phyloP scores from a whole-genome alignment of 164 flowering plant genomes.

The Vitis rotundifolia region DNA sequence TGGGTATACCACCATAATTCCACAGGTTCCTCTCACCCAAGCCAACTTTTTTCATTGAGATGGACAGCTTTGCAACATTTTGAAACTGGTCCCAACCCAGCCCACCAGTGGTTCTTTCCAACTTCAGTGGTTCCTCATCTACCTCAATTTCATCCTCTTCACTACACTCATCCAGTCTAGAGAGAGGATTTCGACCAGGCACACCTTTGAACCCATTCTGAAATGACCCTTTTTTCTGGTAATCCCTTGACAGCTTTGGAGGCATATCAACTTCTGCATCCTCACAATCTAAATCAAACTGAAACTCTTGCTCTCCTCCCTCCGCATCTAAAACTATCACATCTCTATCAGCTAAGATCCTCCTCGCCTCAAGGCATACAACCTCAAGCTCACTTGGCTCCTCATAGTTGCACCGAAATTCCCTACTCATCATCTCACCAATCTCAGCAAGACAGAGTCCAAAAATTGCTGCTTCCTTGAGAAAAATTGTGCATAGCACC shows the following conservation, averaged over 20 bases:
- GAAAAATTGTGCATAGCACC: slow-evolving; percentile 28
- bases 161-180: slow-evolving; percentile 7
- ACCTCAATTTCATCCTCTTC: slow-evolving; percentile 17
- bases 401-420: slow-evolving; percentile 18
- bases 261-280: slow-evolving; percentile 3
- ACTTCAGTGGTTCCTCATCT: neutral
- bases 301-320: slow-evolving; percentile 13
- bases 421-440: slow-evolving; percentile 39
- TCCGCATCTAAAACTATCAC: neutral
- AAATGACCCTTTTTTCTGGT: neutral
- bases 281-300: slow-evolving; percentile 21
- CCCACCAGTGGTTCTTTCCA: neutral
- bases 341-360: slow-evolving; percentile 14
- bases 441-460: slow-evolving; percentile 36
- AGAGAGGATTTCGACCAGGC: slow-evolving; percentile 6
- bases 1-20: slow-evolving; percentile 3
- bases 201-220: neutral
- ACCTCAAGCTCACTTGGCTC: slow-evolving; percentile 34
- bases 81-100: slow-evolving; percentile 9
- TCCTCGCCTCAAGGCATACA: slow-evolving; percentile 28
- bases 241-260: slow-evolving; percentile 4
- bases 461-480: slow-evolving; percentile 31
- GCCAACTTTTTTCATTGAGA: slow-evolving; percentile 10
- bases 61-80: slow-evolving; percentile 14
- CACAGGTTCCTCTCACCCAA: slow-evolving; percentile 1